phyloP scores from a whole-genome alignment of 441 rosid genomes.

The Populus hybrid region DNA sequence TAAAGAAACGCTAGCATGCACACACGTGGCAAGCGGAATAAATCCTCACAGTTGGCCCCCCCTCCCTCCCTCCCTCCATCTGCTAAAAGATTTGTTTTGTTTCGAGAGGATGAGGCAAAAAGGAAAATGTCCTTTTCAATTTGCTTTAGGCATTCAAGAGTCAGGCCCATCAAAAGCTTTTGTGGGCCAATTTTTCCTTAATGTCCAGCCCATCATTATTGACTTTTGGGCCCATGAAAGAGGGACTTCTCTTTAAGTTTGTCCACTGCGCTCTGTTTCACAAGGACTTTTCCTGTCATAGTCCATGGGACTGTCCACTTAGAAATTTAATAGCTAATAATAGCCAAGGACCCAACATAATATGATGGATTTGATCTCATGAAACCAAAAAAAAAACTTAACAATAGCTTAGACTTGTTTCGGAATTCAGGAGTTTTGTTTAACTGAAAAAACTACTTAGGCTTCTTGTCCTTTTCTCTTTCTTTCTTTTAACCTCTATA shows the following conservation, averaged over 20 bases:
- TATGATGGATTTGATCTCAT: too few relatives aligned
- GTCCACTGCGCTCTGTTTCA: background rate
- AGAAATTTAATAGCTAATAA: too few relatives aligned
- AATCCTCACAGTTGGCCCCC: background rate
- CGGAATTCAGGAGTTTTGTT: too few relatives aligned
- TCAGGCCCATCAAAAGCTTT: background rate
- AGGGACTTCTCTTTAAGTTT: background rate
- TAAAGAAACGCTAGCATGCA: background rate
- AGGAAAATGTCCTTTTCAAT: background rate
- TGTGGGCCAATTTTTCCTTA: background rate
- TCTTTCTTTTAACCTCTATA: too few relatives aligned
- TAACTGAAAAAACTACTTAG: too few relatives aligned
- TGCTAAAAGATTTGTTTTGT: background rate
- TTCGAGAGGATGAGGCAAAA: background rate
- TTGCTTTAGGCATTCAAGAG: background rate
- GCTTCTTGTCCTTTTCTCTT: too few relatives aligned
- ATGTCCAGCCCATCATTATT: background rate
- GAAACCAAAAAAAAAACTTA: too few relatives aligned
- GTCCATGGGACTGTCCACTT: too few relatives aligned
- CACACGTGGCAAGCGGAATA: background rate
- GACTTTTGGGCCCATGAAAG: background rate
- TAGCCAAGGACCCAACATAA: too few relatives aligned
- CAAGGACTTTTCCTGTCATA: background rate
- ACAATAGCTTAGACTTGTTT: too few relatives aligned
- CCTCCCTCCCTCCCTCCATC: background rate